A percentile compares a stretch with the other conserved stretches of the same genome.
Conservation (phyloP, 208 protist species). For the Crithidia acanthocephali region DNA sequence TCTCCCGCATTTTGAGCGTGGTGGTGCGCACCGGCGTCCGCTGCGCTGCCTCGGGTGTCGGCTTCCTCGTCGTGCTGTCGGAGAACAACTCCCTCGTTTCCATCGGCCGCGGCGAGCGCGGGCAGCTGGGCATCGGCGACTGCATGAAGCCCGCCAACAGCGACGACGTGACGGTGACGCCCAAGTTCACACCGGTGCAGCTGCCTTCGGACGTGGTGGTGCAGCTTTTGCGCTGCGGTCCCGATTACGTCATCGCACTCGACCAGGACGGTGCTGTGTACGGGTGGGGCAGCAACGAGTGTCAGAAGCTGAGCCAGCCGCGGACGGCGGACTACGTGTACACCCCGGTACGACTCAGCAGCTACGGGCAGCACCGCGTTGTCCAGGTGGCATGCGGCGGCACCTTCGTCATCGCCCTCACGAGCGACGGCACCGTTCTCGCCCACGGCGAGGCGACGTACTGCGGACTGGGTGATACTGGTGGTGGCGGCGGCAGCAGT, state of each 20-base stretch:
- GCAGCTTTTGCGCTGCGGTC: conserved; percentile 51
- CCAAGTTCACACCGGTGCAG: conserved; percentile 31
- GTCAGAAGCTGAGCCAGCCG: conserved; percentile 28
- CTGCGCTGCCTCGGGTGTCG: conserved; percentile 43
- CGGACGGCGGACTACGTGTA: conserved; percentile 26
- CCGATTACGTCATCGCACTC: conserved; percentile 69
- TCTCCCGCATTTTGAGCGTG: conserved; percentile 44
- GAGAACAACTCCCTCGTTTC: conserved; percentile 46
- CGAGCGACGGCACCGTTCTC: conserved; percentile 54
- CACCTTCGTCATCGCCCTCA: conserved; percentile 69
- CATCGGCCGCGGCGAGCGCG: conserved; percentile 56
- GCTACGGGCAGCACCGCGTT: conserved; percentile 37
- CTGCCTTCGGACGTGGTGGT: conserved; percentile 32
- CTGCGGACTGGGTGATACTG: too few species aligned
- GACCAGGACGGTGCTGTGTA: conserved; percentile 41
- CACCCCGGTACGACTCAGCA: conserved; percentile 45
- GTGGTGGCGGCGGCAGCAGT: conserved; percentile 8
- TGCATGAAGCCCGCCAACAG: conserved; percentile 24
- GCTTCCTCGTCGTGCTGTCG: conserved; percentile 63
- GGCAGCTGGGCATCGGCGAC: conserved; percentile 69
- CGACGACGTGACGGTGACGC: conserved; percentile 35
- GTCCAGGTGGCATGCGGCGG: conserved; percentile 80
- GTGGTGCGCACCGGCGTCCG: conserved; percentile 43
- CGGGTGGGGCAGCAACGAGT: conserved; percentile 78
- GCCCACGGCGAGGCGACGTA: conserved; percentile 63